Evolutionary conservation across 2,329 filamentous ascomycete genomes (phyloP).

Genomic region (Monilinia fructigena): DNA sequence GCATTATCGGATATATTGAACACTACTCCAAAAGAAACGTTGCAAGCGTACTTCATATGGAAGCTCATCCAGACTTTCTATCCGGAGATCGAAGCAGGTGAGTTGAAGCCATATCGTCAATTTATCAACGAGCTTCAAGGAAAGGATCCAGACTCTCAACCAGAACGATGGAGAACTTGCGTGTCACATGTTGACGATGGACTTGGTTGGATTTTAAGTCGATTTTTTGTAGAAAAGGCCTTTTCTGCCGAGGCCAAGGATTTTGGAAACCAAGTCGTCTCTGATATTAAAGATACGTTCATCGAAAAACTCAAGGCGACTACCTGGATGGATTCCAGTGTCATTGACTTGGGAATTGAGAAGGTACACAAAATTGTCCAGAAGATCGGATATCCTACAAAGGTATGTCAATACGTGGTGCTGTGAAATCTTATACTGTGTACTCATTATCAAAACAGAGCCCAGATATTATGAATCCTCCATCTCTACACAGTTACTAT

Average conservation of each 20-base stretch:
- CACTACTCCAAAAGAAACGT: conserved; percentile 52
- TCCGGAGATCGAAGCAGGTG: conserved; percentile 56
- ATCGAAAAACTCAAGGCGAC: conserved; percentile 57
- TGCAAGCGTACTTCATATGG: conserved; percentile 65
- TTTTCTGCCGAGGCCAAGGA: conserved; percentile 66
- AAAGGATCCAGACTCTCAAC: conserved; percentile 58
- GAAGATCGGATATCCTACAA: conserved; percentile 66
- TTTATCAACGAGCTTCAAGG: conserved; percentile 62
- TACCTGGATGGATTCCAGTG: conserved; percentile 63
- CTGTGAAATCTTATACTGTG: neutral
- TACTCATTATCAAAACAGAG: conserved; percentile 40
- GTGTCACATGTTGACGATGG: conserved; percentile 56
- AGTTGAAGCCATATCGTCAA: conserved; percentile 56
- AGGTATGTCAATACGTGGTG: conserved; percentile 33
- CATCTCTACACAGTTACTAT: conserved; percentile 58
- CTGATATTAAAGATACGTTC: conserved; percentile 67
- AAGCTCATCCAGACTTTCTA: conserved; percentile 57
- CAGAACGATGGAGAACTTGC: conserved; percentile 67
- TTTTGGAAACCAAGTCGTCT: conserved; percentile 67
- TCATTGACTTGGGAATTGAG: conserved; percentile 57
- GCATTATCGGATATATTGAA: conserved; percentile 56
- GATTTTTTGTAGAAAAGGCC: conserved; percentile 67
- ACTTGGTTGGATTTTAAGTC: conserved; percentile 66
- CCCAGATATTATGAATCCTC: conserved; percentile 60
- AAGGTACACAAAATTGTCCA: conserved; percentile 67